Base-by-base conservation (phyloP, 2,329 filamentous ascomycete genomes). In the Seiridium unicorne region DNA sequence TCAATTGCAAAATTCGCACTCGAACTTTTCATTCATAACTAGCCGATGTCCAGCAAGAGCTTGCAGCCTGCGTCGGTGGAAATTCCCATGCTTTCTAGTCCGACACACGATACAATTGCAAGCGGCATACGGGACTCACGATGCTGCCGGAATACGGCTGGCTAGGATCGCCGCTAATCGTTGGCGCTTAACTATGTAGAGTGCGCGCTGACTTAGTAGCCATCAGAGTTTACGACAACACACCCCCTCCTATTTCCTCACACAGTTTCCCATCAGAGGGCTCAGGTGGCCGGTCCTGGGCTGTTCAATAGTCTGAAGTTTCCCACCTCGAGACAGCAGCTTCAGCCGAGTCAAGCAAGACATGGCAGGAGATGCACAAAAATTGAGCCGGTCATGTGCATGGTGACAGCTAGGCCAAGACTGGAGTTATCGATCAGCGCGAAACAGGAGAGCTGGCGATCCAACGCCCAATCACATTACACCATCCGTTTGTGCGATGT, bases 331-430 rank as follows among this genome's bases (percentile, higher is more conserved):
- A 13, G 13, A 53, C 10, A 35, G 49, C 49, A 53, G 35, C 32
- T 53, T 35, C 49, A 36, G 32, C 38, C 49, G 49, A 53, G 35
- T 53, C 49, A 53, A 53, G 49, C 49, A 53, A 53, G 49, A 53
- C 49, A 53, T 38, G 9, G 5, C 48, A 36, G 6, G 10, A 10
- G 31, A 49, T 26, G 7, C 47, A 32, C 47, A 26, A 26, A 32
- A 31, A 4, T 13, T 2, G 49, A 53, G n/a, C 13, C 34, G 49
- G 48, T 51, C 8, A 51, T 31, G 49, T 34, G 32, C 49, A 5
- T 53, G 32, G 34, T 35, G 31, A 35, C 18, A n/a, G 35, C 26
- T 10, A 49, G 47, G 8, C n/a, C 7, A 32, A 49, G 11, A 49
- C 18, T 26, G 26, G 11, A 49, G 26, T 49, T 26, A 11, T 10